A percentile compares a stretch with the other conserved stretches of the same genome.
phyloP scores from a whole-genome alignment of 148 eudicot species.

The Bassia scoparia region DNA sequence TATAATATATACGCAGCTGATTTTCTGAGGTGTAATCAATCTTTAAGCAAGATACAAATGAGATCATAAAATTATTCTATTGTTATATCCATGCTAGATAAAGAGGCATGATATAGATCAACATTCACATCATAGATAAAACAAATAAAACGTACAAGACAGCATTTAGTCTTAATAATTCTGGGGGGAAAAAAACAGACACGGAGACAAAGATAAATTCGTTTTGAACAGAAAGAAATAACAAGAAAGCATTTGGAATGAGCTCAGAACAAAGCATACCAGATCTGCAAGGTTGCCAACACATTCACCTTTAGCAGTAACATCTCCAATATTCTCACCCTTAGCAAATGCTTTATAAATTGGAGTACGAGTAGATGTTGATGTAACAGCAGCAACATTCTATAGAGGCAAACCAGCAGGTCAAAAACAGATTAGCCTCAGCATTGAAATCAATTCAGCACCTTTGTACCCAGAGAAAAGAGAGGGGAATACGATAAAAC shows the following conservation, averaged over 20 bases:
- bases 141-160: not conserved
- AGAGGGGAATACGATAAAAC: not conserved
- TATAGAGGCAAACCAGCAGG: conserved; percentile 28
- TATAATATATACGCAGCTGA: not conserved
- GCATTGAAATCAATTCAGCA: not conserved
- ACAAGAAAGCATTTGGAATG: conserved; percentile 3
- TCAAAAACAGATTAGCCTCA: conserved; percentile 18
- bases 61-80: not conserved
- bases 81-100: not conserved
- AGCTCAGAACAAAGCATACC: conserved; percentile 45
- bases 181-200: not conserved
- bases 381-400: conserved; percentile 97
- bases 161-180: not conserved
- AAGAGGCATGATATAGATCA: not conserved
- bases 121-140: not conserved
- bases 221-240: not conserved
- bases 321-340: conserved; percentile 98
- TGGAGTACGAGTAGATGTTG: conserved; percentile 98
- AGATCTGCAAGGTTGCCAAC: conserved; percentile 94
- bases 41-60: not conserved
- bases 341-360: conserved; percentile 97
- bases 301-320: conserved; percentile 99
- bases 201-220: not conserved
- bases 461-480: not conserved
- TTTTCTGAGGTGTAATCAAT: not conserved